Evolutionary conservation across 1,139 yeast species (phyloP).

Genomic region (Sporopachydermia cereana): DNA sequence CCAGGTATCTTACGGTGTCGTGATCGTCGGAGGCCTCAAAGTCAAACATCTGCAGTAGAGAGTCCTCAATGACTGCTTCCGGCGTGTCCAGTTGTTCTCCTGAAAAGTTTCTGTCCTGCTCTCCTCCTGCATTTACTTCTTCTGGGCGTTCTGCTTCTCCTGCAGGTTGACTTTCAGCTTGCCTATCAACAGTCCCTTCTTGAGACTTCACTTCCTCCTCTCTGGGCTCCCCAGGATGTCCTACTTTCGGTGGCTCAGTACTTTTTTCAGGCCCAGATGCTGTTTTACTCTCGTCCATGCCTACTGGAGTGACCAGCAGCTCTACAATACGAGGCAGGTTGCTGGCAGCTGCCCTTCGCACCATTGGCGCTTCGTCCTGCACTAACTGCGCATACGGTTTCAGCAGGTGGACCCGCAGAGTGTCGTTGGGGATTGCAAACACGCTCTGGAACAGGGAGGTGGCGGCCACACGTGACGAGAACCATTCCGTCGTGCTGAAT

Average conservation of each 20-base stretch:
- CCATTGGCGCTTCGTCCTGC: conserved; percentile 96
- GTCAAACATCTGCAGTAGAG: conserved; percentile 72
- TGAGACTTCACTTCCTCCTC: background rate
- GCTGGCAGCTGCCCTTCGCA: conserved; percentile 86
- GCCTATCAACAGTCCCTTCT: background rate
- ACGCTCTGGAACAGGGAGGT: conserved; percentile 79
- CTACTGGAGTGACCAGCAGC: conserved; percentile 34
- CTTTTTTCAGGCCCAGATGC: conserved; percentile 9
- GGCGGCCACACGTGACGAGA: conserved; percentile 83
- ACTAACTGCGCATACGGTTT: conserved; percentile 58
- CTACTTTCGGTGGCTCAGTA: conserved; percentile 4
- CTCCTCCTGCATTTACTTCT: background rate
- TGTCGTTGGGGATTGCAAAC: conserved; percentile 28
- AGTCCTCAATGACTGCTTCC: conserved; percentile 43
- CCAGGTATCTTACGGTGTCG: conserved; percentile 86
- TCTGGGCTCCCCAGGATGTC: background rate
- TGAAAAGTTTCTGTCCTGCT: conserved; percentile 9
- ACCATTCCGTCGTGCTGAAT: conserved; percentile 87
- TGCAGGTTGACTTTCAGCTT: too few species aligned
- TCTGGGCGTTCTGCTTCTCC: background rate
- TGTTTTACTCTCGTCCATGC: conserved; percentile 20
- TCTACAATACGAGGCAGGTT: conserved; percentile 66
- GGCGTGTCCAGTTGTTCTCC: conserved; percentile 26
- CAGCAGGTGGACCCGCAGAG: conserved; percentile 47
- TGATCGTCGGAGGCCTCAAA: conserved; percentile 76